Evolutionary conservation across 202 grass and related monocot species (phyloP), one percentile per base, ranked within the genome.

Genomic region (Hordeum pubiflorum): DNA sequence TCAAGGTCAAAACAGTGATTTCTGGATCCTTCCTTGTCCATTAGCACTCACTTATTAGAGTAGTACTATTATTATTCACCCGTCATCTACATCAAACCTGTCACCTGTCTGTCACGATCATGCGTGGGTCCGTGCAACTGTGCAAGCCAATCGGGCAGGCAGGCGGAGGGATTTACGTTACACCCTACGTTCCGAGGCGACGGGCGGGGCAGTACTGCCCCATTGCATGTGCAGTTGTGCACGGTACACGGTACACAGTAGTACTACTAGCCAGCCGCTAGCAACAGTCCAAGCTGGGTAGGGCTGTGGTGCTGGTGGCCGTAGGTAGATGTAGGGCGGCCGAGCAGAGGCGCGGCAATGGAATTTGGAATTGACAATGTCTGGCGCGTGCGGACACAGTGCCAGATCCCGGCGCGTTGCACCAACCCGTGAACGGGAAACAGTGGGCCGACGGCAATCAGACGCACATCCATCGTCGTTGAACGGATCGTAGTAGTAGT

Each of bases 381-480:
- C 72, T 9, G 17, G 33, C 5, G 29, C 24, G 29, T 56, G 60
- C 44, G 3, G 1, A 31, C 23, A 12, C 48, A 50, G 74, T 22
- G 11, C 32, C 5, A 34, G 0, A n/a, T 11, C 14, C 78, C 77
- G 55, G 40, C 69, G 34, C 21, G 5, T 63, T 61, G 5, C 14
- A 76, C 69, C 55, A 54, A 61, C 66, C 68, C 81, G 75, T 83
- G 68, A 63, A 60, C 1, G 75, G 78, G 63, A 26, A 72, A 57
- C 77, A 84, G 52, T 70, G 10, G 41, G 5, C 20, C 58, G 79
- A 55, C 63, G 29, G 39, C 48, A 22, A 52, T 17, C 31, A 67
- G n/a, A 18, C 20, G 22, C 31, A 21, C 17, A n/a, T 3, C 3
- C 76, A 57, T 70, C 11, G 13, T n/a, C 18, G 27, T 40, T 2